Conservation (phyloP, 768 basidiomycete species). For the Naganishia vishniacii region DNA sequence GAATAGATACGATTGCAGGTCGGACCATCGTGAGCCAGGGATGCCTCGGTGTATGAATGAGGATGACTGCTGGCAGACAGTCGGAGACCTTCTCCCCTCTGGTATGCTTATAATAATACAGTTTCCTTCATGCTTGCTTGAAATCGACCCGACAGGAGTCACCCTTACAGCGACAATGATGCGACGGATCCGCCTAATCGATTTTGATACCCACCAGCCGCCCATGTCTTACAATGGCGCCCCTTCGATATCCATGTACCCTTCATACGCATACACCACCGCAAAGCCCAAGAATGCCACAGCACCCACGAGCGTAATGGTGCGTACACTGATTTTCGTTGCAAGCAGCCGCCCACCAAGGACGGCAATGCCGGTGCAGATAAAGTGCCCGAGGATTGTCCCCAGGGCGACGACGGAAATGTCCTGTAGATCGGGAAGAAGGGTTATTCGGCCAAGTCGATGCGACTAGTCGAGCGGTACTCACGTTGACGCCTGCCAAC, state of each 20-base stretch:
- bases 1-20: background rate
- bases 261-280: constrained; percentile 68
- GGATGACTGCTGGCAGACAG: too few species aligned
- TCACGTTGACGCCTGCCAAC: constrained; percentile 86
- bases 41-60: too few species aligned
- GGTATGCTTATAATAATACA: too few species aligned
- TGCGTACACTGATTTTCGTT: constrained; percentile 89
- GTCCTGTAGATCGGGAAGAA: constrained; percentile 57
- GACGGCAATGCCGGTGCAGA: constrained; percentile 83
- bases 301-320: constrained; percentile 79
- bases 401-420: constrained; percentile 85
- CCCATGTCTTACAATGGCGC: background rate
- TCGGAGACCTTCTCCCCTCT: too few species aligned
- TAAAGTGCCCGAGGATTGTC: constrained; percentile 78
- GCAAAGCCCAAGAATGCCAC: constrained; percentile 77
- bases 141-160: too few species aligned
- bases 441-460: background rate
- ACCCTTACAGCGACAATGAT: too few species aligned
- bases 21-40: too few species aligned
- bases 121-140: too few species aligned
- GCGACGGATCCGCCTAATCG: too few species aligned
- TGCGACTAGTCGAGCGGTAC: constrained; percentile 36
- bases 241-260: constrained; percentile 42
- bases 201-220: too few species aligned
- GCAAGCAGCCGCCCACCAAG: constrained; percentile 89